Base-by-base conservation (phyloP, 495 filamentous ascomycete species). In the Neurospora sp. region DNA sequence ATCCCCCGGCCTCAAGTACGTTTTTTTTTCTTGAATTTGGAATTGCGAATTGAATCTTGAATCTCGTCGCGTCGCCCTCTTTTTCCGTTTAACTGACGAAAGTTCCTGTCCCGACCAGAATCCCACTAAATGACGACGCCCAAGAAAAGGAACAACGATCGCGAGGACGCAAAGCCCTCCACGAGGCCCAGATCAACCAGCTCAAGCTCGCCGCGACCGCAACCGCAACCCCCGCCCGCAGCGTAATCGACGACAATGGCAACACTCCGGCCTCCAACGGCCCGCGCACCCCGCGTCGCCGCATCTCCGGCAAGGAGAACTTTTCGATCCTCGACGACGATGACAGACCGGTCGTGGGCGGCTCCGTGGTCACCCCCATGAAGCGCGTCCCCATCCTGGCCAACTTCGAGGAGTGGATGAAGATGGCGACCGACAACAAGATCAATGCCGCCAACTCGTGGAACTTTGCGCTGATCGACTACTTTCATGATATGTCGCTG, bases 351-450 rank as follows among this genome's bases (percentile, higher is more conserved):
- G 82, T 88, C 37, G 89, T 93, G 39, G 88, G 85, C 70, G 88
- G 89, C 40, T 87, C 84, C 62, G 92, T 90, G 18, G 92, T 97
- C 70, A 98, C 96, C 39, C 96, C 96, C 18, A 94, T 97, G 91
- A 97, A 97, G 86, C 92, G 96, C 54, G 93, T 97, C 40, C 96
- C 96, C 0, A 92, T 99, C 72, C 81, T 98, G 71, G 96, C 96
- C 71, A 98, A 98, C 82, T 99, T 98, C 78, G 96, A 99, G 82
- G 96, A 99, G 79, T 98, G 96, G 96, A 98, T 99, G 96, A 99
- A 98, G 88, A 94, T 98, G 93, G 96, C 96, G 11, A 98, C 95
- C 31, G 96, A 99, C 85, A 99, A 99, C 86, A 99, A 99, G 86
- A 99, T 99, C 84, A 99, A 98, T 79, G 96, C 96, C 54, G 90